Conservation (phyloP, 805 yeast species). For the Barnettozyma vustinii region DNA sequence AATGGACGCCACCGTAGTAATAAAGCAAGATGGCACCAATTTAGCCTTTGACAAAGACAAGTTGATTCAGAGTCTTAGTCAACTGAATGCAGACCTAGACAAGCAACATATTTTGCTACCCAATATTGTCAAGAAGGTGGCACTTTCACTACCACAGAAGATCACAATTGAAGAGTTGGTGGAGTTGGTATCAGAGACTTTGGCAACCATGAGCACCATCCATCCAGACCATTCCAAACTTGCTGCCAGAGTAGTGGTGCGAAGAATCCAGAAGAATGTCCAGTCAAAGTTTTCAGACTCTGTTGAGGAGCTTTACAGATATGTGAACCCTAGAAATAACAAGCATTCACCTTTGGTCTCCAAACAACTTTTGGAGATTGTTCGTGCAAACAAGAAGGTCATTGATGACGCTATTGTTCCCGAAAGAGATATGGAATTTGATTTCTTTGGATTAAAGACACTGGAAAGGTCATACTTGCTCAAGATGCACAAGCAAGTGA, state of each 20-base stretch:
- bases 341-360: slow-evolving; percentile 58
- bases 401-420: slow-evolving; percentile 69
- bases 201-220: slow-evolving; percentile 94
- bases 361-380: slow-evolving; percentile 54
- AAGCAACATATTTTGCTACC: slow-evolving; percentile 1
- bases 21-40: background rate
- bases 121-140: background rate
- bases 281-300: slow-evolving; percentile 79
- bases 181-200: slow-evolving; percentile 87
- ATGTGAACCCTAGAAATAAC: slow-evolving; percentile 75
- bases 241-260: slow-evolving; percentile 95
- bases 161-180: slow-evolving; percentile 84
- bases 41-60: background rate
- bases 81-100: background rate
- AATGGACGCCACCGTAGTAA: background rate
- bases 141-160: slow-evolving; percentile 66
- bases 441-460: slow-evolving; percentile 89
- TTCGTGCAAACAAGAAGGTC: slow-evolving; percentile 55
- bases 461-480: slow-evolving; percentile 81
- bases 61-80: background rate
- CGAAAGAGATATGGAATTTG: slow-evolving; percentile 71
- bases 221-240: slow-evolving; percentile 95
- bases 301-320: slow-evolving; percentile 63
- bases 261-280: slow-evolving; percentile 91
- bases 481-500: slow-evolving; percentile 53